These are phyloP conservation scores for Glarea lozoyensis DNA, from an alignment of 495 filamentous ascomycete species.

Conservation along the genomic window DNA sequence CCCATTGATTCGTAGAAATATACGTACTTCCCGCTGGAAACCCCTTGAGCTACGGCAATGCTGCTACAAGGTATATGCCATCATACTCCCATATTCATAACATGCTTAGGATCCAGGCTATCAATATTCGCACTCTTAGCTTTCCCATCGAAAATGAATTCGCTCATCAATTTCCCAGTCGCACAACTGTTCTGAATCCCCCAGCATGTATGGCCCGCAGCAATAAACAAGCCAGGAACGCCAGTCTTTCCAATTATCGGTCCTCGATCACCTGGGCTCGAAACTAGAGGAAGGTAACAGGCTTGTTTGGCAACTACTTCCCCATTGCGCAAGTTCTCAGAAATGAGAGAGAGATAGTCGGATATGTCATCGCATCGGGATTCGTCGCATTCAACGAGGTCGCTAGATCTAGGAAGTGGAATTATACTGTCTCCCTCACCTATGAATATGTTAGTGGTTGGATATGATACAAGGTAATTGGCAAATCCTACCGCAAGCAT, in stretches of 20 bases:
- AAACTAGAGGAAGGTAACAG: slow-evolving; percentile 78
- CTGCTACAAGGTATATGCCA: too few relatives aligned
- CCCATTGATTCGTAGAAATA: too few relatives aligned
- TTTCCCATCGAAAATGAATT: slow-evolving; percentile 73
- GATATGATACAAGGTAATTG: background rate
- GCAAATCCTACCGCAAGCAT: slow-evolving; percentile 56
- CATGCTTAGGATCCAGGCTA: slow-evolving; percentile 56
- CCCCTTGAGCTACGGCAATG: too few relatives aligned
- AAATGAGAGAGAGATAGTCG: slow-evolving; percentile 70
- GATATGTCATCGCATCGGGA: slow-evolving; percentile 80
- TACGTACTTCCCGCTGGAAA: too few relatives aligned
- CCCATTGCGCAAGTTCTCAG: slow-evolving; percentile 65
- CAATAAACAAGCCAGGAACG: slow-evolving; percentile 70
- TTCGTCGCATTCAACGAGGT: slow-evolving; percentile 69
- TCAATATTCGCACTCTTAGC: slow-evolving; percentile 66
- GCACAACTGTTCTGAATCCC: slow-evolving; percentile 94
- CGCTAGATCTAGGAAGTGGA: slow-evolving; percentile 67
- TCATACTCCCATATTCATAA: too few relatives aligned
- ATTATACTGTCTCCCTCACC: slow-evolving; percentile 75
- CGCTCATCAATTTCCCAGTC: slow-evolving; percentile 82
- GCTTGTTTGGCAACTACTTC: slow-evolving; percentile 77
- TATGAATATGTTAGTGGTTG: slow-evolving; percentile 3
- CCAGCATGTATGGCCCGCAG: slow-evolving; percentile 94
- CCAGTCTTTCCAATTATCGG: slow-evolving; percentile 74
- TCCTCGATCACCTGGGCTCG: slow-evolving; percentile 50